These are phyloP conservation scores for Tricholomella constricta DNA, from an alignment of 768 basidiomycete genomes.

Conservation along the genomic window DNA sequence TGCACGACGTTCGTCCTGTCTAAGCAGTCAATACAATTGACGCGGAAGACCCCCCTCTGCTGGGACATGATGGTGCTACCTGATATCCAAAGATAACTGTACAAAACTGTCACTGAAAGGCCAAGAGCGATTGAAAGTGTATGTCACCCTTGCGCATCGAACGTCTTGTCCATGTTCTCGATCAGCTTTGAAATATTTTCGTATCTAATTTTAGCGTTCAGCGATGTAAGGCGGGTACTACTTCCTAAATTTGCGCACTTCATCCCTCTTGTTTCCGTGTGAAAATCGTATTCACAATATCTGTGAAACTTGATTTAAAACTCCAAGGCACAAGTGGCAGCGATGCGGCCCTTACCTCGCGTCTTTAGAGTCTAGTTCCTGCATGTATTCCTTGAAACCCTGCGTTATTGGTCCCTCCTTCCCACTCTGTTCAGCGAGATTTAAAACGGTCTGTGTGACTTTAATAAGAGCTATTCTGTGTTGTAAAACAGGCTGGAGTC, in stretches of 20 bases:
- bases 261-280: conserved; percentile 93
- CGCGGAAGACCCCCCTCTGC: conserved; percentile 85
- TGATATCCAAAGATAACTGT: conserved; percentile 83
- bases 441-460: conserved; percentile 67
- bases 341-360: conserved; percentile 46
- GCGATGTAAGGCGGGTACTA: not conserved
- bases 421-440: conserved; percentile 88
- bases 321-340: not conserved
- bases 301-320: conserved; percentile 33
- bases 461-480: conserved; percentile 2
- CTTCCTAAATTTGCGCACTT: conserved; percentile 50
- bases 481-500: conserved; percentile 9
- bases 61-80: conserved; percentile 68
- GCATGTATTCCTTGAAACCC: conserved; percentile 73
- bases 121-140: conserved; percentile 1
- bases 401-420: conserved; percentile 82
- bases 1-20: conserved; percentile 96
- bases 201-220: conserved; percentile 56
- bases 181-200: conserved; percentile 88
- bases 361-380: conserved; percentile 55
- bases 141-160: conserved; percentile 77
- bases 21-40: conserved; percentile 95
- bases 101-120: conserved; percentile 2
- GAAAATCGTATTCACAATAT: conserved; percentile 90
- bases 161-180: conserved; percentile 65